These are phyloP conservation scores for Phytophthora hibernalis DNA, from an alignment of 352 stramenopile genomes.

Conservation along the genomic window DNA sequence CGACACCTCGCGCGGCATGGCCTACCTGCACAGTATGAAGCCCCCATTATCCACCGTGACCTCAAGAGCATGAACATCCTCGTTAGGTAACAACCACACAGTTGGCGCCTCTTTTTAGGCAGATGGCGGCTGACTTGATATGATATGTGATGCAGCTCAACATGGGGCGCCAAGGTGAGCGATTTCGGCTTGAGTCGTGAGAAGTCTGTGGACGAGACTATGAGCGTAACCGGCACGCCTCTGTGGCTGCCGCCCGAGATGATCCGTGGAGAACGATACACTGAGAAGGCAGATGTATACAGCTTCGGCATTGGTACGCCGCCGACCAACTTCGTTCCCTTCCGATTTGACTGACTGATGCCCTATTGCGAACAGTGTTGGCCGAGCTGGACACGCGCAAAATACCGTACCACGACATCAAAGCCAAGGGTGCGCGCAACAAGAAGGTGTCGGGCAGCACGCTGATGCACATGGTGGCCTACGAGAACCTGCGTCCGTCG, in stretches of 20 bases:
- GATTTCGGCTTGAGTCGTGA: conserved; percentile 98
- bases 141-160: conserved; percentile 56
- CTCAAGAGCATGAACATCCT: conserved; percentile 96
- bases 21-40: conserved; percentile 98
- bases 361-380: conserved; percentile 56
- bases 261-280: conserved; percentile 90
- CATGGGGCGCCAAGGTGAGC: conserved; percentile 94
- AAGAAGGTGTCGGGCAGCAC: conserved; percentile 88
- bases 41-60: conserved; percentile 98
- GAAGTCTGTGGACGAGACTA: conserved; percentile 95
- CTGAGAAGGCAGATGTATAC: conserved; percentile 90
- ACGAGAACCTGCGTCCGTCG: conserved; percentile 86
- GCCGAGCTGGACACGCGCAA: conserved; percentile 87
- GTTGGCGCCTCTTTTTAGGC: conserved; percentile 10
- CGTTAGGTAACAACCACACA: conserved; percentile 58
- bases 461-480: conserved; percentile 92
- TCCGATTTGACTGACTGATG: conserved; percentile 7
- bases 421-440: conserved; percentile 81
- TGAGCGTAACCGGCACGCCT: conserved; percentile 91
- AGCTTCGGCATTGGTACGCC: conserved; percentile 85
- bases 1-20: conserved; percentile 94
- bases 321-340: background rate
- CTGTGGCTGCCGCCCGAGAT: conserved; percentile 90
- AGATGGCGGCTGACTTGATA: conserved; percentile 23
- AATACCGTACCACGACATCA: conserved; percentile 91